Evolutionary conservation across 73 alveolate species (phyloP), one percentile per base, ranked within the genome.

Genomic region (Paramecium octaurelia): DNA sequence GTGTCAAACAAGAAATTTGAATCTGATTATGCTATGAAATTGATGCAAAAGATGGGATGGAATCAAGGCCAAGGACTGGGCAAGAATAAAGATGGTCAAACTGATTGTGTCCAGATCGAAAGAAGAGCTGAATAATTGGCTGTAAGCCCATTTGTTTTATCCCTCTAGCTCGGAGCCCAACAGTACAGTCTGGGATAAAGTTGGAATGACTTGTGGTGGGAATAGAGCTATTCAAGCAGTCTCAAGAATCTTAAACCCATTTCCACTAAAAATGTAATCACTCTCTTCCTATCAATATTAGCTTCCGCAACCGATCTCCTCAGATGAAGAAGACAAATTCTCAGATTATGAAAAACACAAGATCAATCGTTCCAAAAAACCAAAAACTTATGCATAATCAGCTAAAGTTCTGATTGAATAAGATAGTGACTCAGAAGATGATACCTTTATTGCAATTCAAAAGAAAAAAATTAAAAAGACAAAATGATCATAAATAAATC

Each of bases 201-300:
- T 38, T 73, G 87, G 87, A 73, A 73, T 36, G 87, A 73, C n/a
- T 73, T 73, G 68, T 73, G 87, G 87, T 73, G 87, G 87, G 87
- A 73, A 73, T 18, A 35, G n/a, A 73, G 68, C 14, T 73, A 73
- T 24, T 73, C 87, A 73, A 36, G 36, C 42, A 73, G 87, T 73
- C 87, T 73, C 40, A 73, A 73, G 68, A 73, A 73, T 43, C 59
- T 73, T 36, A 73, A 73, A 73, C 87, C 87, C 1, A 73, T 73
- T 6, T 73, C 87, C 18, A 16, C 87, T 16, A 73, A 36, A 73
- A 73, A 36, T 73, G 87, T 73, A 36, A 35, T 54, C 6, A 6
- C 3, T 2, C 14, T 7, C 14, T 7, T 12, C 31, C 1, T n/a
- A 35, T 73, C 38, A 6, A 73, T 36, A 27, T 29, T 29, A 36